phyloP scores from a whole-genome alignment of 202 grass and related monocot species.

The Elaeis oleifera region DNA sequence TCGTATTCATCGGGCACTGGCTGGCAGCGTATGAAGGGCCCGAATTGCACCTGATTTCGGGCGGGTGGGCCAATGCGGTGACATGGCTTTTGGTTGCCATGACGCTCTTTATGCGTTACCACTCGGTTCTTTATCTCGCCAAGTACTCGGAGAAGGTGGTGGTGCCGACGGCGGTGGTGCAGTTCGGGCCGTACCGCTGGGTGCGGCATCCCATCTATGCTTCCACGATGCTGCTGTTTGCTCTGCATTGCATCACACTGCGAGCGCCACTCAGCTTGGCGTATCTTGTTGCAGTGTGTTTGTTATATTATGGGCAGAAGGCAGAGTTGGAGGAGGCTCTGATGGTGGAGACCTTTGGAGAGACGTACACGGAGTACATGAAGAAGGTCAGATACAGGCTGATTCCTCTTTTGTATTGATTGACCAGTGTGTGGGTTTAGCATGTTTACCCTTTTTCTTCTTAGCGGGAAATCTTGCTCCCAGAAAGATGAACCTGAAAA shows the following conservation, averaged over 20 bases:
- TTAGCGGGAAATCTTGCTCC: too few species aligned
- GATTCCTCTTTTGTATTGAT: constrained; percentile 21
- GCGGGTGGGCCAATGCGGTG: constrained; percentile 18
- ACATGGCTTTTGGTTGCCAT: constrained; percentile 14
- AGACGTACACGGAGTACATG: constrained; percentile 24
- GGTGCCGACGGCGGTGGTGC: constrained; percentile 17
- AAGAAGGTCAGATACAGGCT: constrained; percentile 27
- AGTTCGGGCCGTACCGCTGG: constrained; percentile 25
- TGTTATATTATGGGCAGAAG: constrained; percentile 23
- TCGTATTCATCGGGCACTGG: constrained; percentile 23
- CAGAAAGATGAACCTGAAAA: too few species aligned
- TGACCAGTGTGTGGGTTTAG: too few species aligned
- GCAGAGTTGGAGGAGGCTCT: constrained; percentile 22
- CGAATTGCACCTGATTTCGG: constrained; percentile 14
- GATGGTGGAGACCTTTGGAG: constrained; percentile 23
- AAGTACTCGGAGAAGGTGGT: constrained; percentile 28
- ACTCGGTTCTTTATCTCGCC: constrained; percentile 22
- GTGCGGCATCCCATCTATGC: constrained; percentile 25
- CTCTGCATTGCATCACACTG: constrained; percentile 16
- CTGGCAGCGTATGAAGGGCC: constrained; percentile 23
- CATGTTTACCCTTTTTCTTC: too few species aligned
- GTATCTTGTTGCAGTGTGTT: constrained; percentile 17
- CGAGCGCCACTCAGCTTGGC: constrained; percentile 19
- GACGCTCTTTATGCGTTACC: constrained; percentile 22
- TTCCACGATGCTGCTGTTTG: constrained; percentile 22